Conservation (phyloP, 2,329 filamentous ascomycete genomes). For the Colletotrichum filicis region DNA sequence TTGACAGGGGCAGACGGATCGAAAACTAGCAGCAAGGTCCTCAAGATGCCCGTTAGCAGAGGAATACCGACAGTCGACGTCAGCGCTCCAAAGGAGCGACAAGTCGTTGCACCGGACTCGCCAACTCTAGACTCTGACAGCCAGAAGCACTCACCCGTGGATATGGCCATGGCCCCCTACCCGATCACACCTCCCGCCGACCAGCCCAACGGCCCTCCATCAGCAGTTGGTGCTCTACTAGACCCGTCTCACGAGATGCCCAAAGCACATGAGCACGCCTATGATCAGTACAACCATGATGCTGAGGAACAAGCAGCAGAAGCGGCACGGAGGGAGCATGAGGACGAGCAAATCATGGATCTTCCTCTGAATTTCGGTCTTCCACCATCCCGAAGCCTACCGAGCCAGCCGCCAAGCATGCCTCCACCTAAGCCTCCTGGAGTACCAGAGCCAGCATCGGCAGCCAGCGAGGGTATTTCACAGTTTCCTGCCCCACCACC, state of each 20-base stretch:
- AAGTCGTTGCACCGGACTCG: constrained; percentile 55
- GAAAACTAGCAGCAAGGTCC: constrained; percentile 19
- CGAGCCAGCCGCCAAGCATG: constrained; percentile 60
- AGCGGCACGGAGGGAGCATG: constrained; percentile 56
- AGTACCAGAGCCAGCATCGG: constrained; percentile 55
- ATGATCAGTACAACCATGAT: constrained; percentile 66
- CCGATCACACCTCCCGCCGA: constrained; percentile 73
- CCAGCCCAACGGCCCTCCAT: constrained; percentile 51
- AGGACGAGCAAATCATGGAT: constrained; percentile 53
- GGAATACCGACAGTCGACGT: constrained; percentile 41
- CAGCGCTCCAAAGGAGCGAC: constrained; percentile 44
- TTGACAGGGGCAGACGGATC: constrained; percentile 43
- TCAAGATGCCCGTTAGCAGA: constrained; percentile 36
- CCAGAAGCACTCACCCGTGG: constrained; percentile 67
- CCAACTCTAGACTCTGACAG: constrained; percentile 62
- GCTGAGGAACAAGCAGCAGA: constrained; percentile 61
- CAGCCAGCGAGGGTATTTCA: constrained; percentile 55
- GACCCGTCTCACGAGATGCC: constrained; percentile 70
- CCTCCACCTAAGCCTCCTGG: constrained; percentile 64
- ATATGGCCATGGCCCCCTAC: constrained; percentile 69
- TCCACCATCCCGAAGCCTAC: constrained; percentile 67
- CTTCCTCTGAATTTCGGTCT: constrained; percentile 63
- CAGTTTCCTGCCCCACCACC: constrained; percentile 71
- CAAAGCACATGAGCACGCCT: constrained; percentile 68
- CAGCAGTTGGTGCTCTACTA: constrained; percentile 62